Conservation (phyloP, 2,329 filamentous ascomycete genomes). For the Penicillium sp. region DNA sequence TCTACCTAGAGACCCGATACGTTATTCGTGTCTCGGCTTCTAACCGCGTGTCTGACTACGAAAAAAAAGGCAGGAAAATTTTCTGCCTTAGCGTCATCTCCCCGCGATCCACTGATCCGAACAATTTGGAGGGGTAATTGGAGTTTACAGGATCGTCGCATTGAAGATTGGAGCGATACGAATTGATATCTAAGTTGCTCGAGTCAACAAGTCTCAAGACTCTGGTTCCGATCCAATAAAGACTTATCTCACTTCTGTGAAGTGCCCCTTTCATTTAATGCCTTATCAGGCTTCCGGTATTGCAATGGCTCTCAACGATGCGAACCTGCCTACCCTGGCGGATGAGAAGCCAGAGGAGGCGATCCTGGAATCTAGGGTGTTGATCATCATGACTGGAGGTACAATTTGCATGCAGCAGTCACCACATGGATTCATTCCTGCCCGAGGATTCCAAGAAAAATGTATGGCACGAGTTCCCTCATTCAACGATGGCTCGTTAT, state of each 20-base stretch:
- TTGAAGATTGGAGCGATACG: background rate
- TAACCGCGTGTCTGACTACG: background rate
- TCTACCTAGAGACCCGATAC: background rate
- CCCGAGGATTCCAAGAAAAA: slow-evolving; percentile 74
- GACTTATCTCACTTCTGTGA: background rate
- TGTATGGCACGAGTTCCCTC: slow-evolving; percentile 79
- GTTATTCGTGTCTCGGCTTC: background rate
- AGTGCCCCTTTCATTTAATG: background rate
- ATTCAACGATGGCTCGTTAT: slow-evolving; percentile 75
- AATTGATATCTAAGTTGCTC: background rate
- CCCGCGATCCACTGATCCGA: slow-evolving; percentile 9
- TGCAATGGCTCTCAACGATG: slow-evolving; percentile 23
- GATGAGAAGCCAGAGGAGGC: slow-evolving; percentile 22
- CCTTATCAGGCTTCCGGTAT: background rate
- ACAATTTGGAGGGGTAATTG: slow-evolving; percentile 5
- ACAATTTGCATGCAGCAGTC: slow-evolving; percentile 89
- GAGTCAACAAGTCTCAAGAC: background rate
- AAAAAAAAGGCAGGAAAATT: slow-evolving; percentile 4
- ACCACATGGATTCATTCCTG: slow-evolving; percentile 75
- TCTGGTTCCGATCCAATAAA: background rate
- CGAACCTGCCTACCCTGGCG: slow-evolving; percentile 23
- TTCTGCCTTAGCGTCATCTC: slow-evolving; percentile 15
- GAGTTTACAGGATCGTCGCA: background rate
- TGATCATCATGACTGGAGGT: slow-evolving; percentile 84
- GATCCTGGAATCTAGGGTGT: slow-evolving; percentile 73